Percentiles rank a stretch among this genome's conserved stretches.
phyloP scores from a whole-genome alignment of 495 filamentous ascomycete genomes.

The Aspergillus campestris region DNA sequence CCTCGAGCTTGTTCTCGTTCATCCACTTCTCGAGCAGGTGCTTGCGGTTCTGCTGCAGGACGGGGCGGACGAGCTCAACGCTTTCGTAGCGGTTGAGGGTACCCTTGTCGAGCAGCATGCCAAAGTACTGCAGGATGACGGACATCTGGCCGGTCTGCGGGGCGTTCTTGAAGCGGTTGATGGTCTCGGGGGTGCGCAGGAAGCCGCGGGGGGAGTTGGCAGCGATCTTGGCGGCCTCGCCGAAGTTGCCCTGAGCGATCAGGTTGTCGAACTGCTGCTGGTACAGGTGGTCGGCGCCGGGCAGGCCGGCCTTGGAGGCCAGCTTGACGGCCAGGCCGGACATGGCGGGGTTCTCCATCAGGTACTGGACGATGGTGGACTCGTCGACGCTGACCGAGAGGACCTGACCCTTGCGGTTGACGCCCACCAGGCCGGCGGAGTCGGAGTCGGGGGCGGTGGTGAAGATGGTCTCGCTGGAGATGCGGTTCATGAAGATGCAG shows the following conservation, averaged over 20 bases:
- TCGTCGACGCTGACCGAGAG: constrained; percentile 90
- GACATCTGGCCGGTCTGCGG: constrained; percentile 70
- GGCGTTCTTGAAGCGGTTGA: constrained; percentile 85
- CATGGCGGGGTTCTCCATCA: constrained; percentile 91
- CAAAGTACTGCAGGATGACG: constrained; percentile 94
- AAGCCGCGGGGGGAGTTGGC: constrained; percentile 96
- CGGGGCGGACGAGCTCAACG: constrained; percentile 84
- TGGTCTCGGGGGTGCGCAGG: constrained; percentile 85
- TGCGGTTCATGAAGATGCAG: constrained; percentile 99
- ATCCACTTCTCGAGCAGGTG: constrained; percentile 97
- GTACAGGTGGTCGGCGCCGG: constrained; percentile 92
- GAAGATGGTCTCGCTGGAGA: constrained; percentile 98
- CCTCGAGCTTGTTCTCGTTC: constrained; percentile 87
- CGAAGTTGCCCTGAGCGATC: constrained; percentile 63
- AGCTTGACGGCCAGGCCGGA: constrained; percentile 87
- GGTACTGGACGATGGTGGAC: constrained; percentile 79
- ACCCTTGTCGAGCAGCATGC: constrained; percentile 92
- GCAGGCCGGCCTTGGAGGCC: constrained; percentile 85
- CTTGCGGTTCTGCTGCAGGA: constrained; percentile 87
- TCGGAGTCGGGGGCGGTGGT: constrained; percentile 80
- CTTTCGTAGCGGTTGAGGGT: constrained; percentile 87
- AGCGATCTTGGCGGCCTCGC: constrained; percentile 86
- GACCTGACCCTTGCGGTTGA: constrained; percentile 96
- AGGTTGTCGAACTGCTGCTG: constrained; percentile 85
- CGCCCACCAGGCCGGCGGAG: constrained; percentile 79